These are phyloP conservation scores for Cyphellophora europaea DNA, from an alignment of 2,329 filamentous ascomycete genomes.

Conservation along the genomic window DNA sequence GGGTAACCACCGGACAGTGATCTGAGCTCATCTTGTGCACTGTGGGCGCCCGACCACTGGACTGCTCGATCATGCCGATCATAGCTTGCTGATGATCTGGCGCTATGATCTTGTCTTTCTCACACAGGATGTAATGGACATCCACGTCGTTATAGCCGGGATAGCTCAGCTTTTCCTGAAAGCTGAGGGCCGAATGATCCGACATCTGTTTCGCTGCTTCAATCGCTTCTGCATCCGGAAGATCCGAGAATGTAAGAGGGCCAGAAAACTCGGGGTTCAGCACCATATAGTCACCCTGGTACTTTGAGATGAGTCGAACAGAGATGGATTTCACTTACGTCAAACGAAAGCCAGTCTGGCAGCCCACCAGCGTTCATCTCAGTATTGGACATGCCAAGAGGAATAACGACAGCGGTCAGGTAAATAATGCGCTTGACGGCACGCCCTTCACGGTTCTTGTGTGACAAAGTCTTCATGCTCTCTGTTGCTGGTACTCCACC, in stretches of 20 bases:
- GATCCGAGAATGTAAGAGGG: constrained; percentile 25
- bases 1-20: constrained; percentile 1
- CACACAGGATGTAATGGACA: constrained; percentile 30
- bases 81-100: constrained; percentile 25
- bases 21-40: neutral
- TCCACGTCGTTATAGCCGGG: constrained; percentile 28
- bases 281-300: constrained; percentile 1
- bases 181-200: constrained; percentile 19
- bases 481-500: constrained; percentile 23
- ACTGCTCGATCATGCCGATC: constrained; percentile 12
- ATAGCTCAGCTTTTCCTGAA: constrained; percentile 20
- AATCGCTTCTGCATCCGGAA: constrained; percentile 15
- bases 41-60: neutral
- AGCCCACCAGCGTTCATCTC: neutral
- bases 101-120: constrained; percentile 26
- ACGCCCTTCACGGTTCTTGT: constrained; percentile 23
- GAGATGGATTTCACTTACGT: no score
- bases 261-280: neutral
- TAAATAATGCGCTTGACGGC: constrained; percentile 20
- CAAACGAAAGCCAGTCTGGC: no score
- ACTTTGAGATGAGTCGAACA: no score
- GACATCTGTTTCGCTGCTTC: constrained; percentile 14
- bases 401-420: constrained; percentile 9
- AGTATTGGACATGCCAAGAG: neutral
- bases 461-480: constrained; percentile 20